Conservation (phyloP, 345 rosid genomes). For the Tarenaya hassleriana region DNA sequence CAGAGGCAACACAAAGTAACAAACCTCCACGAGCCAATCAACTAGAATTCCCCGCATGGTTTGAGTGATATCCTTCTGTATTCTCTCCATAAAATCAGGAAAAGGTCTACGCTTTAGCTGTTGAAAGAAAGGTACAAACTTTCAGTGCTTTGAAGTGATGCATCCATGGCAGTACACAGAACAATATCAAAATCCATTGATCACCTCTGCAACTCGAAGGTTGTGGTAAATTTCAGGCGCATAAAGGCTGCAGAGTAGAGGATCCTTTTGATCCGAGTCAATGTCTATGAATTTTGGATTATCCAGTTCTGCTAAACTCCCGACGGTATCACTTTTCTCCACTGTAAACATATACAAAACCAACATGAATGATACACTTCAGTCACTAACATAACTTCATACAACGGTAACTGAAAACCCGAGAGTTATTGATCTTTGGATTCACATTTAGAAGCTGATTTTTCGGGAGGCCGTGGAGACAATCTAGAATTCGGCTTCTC, state of each 20-base stretch:
- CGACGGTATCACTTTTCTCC: constrained; percentile 29
- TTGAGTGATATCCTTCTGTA: constrained; percentile 71
- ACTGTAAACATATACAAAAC: constrained; percentile 31
- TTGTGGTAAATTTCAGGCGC: constrained; percentile 65
- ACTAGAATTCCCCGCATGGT: constrained; percentile 85
- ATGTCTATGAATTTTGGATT: constrained; percentile 46
- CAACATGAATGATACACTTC: neutral
- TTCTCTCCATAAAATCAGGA: constrained; percentile 60
- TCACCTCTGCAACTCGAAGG: constrained; percentile 79
- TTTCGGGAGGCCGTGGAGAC: too few species aligned
- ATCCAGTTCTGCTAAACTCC: constrained; percentile 26
- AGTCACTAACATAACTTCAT: neutral
- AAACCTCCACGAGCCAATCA: constrained; percentile 99
- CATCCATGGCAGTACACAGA: constrained; percentile 1
- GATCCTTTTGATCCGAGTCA: constrained; percentile 60
- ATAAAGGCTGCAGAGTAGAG: constrained; percentile 71
- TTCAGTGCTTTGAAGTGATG: constrained; percentile 1
- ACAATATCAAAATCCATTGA: constrained; percentile 7
- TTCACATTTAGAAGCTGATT: too few species aligned
- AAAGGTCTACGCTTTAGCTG: constrained; percentile 69
- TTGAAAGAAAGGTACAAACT: constrained; percentile 18
- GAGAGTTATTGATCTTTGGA: neutral
- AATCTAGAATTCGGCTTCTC: too few species aligned
- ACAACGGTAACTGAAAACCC: constrained; percentile 2
- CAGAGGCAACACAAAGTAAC: constrained; percentile 7